These are phyloP conservation scores for Conoideocrella luteorostrata DNA, from an alignment of 2,329 filamentous ascomycete species.

Conservation along the genomic window DNA sequence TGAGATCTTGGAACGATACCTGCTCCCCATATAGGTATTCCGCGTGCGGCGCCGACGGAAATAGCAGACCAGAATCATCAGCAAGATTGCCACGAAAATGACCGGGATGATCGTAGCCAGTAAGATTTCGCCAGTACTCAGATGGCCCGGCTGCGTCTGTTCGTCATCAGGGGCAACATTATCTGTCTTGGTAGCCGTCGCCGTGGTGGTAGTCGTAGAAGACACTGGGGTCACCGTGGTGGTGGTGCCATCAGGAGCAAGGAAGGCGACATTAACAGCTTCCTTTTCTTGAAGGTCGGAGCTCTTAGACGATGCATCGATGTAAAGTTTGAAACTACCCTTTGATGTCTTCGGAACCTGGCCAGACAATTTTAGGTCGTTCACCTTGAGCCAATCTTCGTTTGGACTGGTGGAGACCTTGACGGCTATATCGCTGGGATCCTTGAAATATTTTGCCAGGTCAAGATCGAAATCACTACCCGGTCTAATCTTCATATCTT, in stretches of 20 bases:
- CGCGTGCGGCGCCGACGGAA: constrained; percentile 24
- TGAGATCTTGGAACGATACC: constrained; percentile 26
- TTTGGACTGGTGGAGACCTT: constrained; percentile 28
- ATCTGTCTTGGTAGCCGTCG: constrained; percentile 17
- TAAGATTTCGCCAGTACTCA: constrained; percentile 30
- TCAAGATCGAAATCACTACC: constrained; percentile 38
- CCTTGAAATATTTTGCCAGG: constrained; percentile 34
- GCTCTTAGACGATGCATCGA: constrained; percentile 27
- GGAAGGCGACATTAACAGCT: constrained; percentile 29
- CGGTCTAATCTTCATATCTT: constrained; percentile 32
- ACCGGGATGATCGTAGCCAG: constrained; percentile 40
- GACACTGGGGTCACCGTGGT: constrained; percentile 15
- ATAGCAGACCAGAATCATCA: constrained; percentile 28
- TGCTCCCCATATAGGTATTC: constrained; percentile 22
- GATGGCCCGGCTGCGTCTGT: constrained; percentile 13
- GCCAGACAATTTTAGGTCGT: constrained; percentile 34
- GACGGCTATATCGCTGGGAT: constrained; percentile 32
- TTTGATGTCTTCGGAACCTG: constrained; percentile 29
- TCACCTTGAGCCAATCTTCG: constrained; percentile 37
- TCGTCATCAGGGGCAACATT: constrained; percentile 10
- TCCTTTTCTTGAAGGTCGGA: constrained; percentile 30
- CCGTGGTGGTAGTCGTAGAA: constrained; percentile 17
- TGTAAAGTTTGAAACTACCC: constrained; percentile 24
- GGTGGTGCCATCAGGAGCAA: constrained; percentile 19
- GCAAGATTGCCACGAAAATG: constrained; percentile 25